Evolutionary conservation across 345 rosid species (phyloP), one percentile per base, ranked within the genome.

Genomic region (Cardamine chenopodiifolia): DNA sequence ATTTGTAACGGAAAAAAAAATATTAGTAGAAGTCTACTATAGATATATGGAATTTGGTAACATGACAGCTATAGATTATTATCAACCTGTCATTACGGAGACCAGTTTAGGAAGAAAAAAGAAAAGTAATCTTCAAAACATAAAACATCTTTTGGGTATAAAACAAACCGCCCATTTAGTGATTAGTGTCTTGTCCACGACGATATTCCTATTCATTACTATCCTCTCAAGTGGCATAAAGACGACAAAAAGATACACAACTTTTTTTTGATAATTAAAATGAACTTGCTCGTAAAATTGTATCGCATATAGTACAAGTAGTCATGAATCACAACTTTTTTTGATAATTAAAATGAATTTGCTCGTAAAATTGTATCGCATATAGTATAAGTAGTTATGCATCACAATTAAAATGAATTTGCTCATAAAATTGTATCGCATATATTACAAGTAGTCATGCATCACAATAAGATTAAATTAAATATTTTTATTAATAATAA

Each of bases 111-210:
- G 8, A n/a, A 44, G 50, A 13, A 9, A 47, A 45, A 28, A 37
- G 13, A 57, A 62, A 18, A 49, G 31, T 50, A 72, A 72, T 52
- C n/a, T 72, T 37, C 53, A 50, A 62, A 72, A 72, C 69, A 72
- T 31, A 62, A 72, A 72, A 50, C 69, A 72, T 62, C 44, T 62
- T 52, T 63, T 29, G 37, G 37, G 48, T 54, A 54, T 54, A 54
- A 40, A 73, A 73, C 63, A 42, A 73, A 73, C 44, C 45, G 64
- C 56, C 70, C 54, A 31, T 52, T 63, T 42, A 73, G 70, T 72
- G 45, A 62, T 40, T 72, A 62, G 62, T 32, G 32, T 71, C 69
- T 22, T 10, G 23, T 10, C 42, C 63, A 53, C 70, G 45, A 11
- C 22, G 8, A 52, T 72, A 15, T 72, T 72, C 23, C 3, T 52